Evolutionary conservation across 768 basidiomycete species (phyloP).

Genomic region (Lepiota subincarnata): DNA sequence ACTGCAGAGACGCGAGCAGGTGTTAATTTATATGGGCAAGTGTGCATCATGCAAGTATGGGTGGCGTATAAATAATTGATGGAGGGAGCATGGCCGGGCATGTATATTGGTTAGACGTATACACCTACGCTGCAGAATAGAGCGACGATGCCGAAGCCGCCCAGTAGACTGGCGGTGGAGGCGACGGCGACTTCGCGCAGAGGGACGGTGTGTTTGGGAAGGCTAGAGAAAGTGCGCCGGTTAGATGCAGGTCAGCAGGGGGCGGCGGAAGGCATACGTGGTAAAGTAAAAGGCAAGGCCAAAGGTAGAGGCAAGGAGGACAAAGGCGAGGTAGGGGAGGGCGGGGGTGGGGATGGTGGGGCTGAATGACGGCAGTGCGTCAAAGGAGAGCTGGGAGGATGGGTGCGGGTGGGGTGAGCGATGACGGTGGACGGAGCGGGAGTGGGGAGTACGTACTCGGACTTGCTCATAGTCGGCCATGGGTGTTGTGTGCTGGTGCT

Average conservation of each 20-base stretch:
- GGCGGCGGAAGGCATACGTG: conserved; percentile 46
- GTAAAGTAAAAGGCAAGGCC: conserved; percentile 89
- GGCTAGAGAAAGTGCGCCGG: conserved; percentile 39
- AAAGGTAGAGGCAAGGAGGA: conserved; percentile 73
- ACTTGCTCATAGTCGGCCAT: conserved; percentile 57
- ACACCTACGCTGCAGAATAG: conserved; percentile 86
- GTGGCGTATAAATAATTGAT: conserved; percentile 78
- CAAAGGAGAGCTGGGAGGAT: conserved; percentile 40
- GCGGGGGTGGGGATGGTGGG: conserved; percentile 64
- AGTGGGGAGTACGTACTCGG: conserved; percentile 35
- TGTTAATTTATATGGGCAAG: conserved; percentile 33
- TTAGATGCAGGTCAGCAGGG: conserved; percentile 10
- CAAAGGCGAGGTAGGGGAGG: conserved; percentile 71
- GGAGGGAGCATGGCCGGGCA: background rate
- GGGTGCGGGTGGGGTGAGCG: conserved; percentile 44
- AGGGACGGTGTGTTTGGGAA: conserved; percentile 66
- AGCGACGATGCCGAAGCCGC: conserved; percentile 86
- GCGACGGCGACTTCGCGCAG: conserved; percentile 69
- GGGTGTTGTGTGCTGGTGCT: conserved; percentile 21
- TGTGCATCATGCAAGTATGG: conserved; percentile 74
- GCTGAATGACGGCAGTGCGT: conserved; percentile 56
- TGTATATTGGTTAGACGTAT: conserved; percentile 50
- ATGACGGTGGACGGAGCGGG: conserved; percentile 4
- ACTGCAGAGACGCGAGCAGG: background rate
- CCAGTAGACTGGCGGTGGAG: conserved; percentile 68